Evolutionary conservation across 106 monocot genomes (phyloP), one percentile per base, ranked within the genome.

Genomic region (Dendrobium nobile): DNA sequence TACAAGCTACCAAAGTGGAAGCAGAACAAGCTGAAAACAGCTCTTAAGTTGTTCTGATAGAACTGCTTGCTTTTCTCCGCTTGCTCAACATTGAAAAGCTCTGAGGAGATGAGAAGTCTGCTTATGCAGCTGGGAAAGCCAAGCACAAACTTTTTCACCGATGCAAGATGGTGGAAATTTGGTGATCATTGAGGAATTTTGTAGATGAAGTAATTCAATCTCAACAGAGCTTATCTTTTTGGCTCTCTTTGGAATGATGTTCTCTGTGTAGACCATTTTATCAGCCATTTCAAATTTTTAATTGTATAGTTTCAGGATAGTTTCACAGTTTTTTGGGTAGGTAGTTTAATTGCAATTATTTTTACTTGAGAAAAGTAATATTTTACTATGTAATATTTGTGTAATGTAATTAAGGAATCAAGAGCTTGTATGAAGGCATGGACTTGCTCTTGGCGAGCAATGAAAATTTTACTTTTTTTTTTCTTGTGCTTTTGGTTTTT

Each of bases 1-100:
- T 86, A 79, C 82, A 92, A 89, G 81, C 75, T 92, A 40, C 89
- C 92, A 9, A 92, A 92, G 54, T 92, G 92, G 92, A 92, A 84
- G 87, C 92, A 89, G 77, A 89, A 82, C 78, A 92, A 84, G 75
- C 84, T 91, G 16, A 92, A 92, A 84, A 47, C 82, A 70, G 85
- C 67, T 31, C 79, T 92, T 73, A 79, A 84, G 19, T 80, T 91
- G 43, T 91, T 91, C 75, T 91, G 79, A 80, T n/a, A 2, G 58
- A 40, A 16, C 81, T 45, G 45, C 45, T 9, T 20, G 19, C 37
- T 37, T 37, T 2, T 37, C 37, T 37, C 3, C 3, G 37, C 37
- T 37, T 37, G 37, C 37, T 45, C 6, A 9, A 45, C 45, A 6
- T 45, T 67, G 16, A 16, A 20, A 58, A 58, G 16, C 58, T 58